A percentile compares a stretch with the other conserved stretches of the same genome.
These are phyloP conservation scores for Nitzschia sp. DNA, from an alignment of 108 stramenopile genomes.

Conservation along the genomic window DNA sequence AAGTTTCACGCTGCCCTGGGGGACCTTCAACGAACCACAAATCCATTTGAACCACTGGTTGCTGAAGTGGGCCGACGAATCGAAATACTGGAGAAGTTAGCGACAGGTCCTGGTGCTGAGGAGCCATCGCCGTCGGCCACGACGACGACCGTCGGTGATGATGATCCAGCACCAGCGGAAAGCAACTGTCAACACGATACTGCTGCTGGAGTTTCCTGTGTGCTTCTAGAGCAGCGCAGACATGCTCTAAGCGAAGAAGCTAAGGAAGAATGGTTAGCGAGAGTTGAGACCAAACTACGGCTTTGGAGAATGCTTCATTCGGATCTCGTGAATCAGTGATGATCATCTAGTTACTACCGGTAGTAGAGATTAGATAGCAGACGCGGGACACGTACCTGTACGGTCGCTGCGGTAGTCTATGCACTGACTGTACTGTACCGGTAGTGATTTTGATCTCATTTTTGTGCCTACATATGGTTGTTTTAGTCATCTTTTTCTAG, in stretches of 20 bases:
- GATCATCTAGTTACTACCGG: too few species aligned
- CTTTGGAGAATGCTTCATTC: slow-evolving; percentile 16
- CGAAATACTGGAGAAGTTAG: not conserved
- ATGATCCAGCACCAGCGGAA: not conserved
- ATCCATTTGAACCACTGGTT: slow-evolving; percentile 7
- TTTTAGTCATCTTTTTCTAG: too few species aligned
- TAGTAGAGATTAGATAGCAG: too few species aligned
- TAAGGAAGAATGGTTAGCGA: slow-evolving; percentile 14
- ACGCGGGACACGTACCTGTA: too few species aligned
- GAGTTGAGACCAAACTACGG: slow-evolving; percentile 18
- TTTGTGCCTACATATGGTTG: too few species aligned
- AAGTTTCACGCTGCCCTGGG: slow-evolving; percentile 1
- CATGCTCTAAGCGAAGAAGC: not conserved
- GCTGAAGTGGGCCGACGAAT: slow-evolving; percentile 11
- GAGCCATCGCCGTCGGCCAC: not conserved
- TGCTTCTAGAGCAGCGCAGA: not conserved
- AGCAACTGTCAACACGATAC: not conserved
- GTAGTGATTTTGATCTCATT: too few species aligned
- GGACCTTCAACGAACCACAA: slow-evolving; percentile 1
- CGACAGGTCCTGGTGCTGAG: not conserved
- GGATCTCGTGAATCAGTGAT: not conserved
- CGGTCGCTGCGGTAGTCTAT: too few species aligned
- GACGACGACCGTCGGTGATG: not conserved
- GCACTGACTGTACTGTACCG: too few species aligned
- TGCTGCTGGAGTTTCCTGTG: too few species aligned